Base-by-base conservation (phyloP, 352 stramenopile genomes). In the Thraustotheca clavata region DNA sequence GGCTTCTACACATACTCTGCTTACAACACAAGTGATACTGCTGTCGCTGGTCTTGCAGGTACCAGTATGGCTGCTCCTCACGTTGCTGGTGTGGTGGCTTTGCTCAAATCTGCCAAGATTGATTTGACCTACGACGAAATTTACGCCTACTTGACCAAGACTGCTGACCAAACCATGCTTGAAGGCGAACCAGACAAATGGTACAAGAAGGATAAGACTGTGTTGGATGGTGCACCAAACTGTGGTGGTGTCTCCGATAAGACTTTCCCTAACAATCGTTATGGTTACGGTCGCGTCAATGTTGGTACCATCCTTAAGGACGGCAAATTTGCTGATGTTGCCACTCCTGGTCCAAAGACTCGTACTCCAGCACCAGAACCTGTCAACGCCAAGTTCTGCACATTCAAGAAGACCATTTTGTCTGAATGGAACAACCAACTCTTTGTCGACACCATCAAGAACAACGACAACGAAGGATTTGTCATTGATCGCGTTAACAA, bases 261-360 rank as follows among this genome's bases (percentile, higher is more conserved):
- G 4, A 62, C 69, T 4, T 81, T 75, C 41, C 80, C 80, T 3
- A 89, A 89, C 74, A 65, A 67, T 32, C 52, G 68, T 11, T 70
- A 70, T 8, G 71, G 71, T 52, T 71, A 73, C 20, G 62, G 61
- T 22, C 67, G 50, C n/a, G 34, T 69, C 31, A 67, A 76, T 65
- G 76, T 71, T 11, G 63, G 35, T 50, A 27, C 24, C n/a, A 67
- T 67, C 18, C 52, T 67, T 36, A 33, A 67, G 34, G 55, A 62
- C 36, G 55, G 55, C 55, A 62, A 62, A 35, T 27, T 62, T n/a
- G 12, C 41, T 6, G 49, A 59, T n/a, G 39, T 29, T 24, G 39
- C 34, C 11, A 18, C 55, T 11, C 11, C 43, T 9, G 43, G 24
- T 14, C 11, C 43, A 11, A 40, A 40, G 8, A 27, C 41, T 22